Evolutionary conservation across 2,329 filamentous ascomycete genomes (phyloP), one percentile per base, ranked within the genome.

Genomic region (Calonectria leucothoes): DNA sequence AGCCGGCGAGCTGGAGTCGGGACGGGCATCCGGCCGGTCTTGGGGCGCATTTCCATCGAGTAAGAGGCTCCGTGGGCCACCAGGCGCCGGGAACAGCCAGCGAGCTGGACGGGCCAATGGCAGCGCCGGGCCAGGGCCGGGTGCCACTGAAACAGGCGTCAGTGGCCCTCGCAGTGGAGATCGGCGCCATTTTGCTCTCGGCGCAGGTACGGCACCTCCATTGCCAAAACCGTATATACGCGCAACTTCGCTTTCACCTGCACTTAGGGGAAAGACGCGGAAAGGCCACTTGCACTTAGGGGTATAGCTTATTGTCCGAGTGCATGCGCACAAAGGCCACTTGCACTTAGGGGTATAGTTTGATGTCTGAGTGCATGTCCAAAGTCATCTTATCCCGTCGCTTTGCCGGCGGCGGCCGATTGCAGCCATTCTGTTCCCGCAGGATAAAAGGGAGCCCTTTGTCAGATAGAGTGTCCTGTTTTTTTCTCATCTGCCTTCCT

Each of bases 381-480:
- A 51, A 55, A 67, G 65, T 31, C 42, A 23, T 52, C 57, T 59
- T 59, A 69, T 52, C 67, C 67, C 57, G 73, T 51, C 55, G 48
- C 48, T 69, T 69, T 42, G 65, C 66, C 66, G 76, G 76, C 77
- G 77, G 73, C 78, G 78, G 78, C 78, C 78, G 77, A 75, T 78
- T 78, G 78, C 78, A 80, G 74, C 77, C 75, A 75, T 76, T n/a
- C 51, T 23, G 42, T 49, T 25, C 35, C 61, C 42, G 52, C 69
- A 67, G 52, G 69, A 71, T 55, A 68, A 74, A 73, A 65, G 65
- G 63, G 64, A 48, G 17, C 45, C 37, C 51, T 70, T 64, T 61
- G 68, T 64, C 76, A 80, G 78, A 80, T 79, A 71, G 69, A 72
- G 52, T 65, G 20, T 57, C 71, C 61, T 17, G 25, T 23, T 64